Evolutionary conservation across 1,284 basidiomycete genomes (phyloP).

Genomic region (Fomitiporia mediterranea): DNA sequence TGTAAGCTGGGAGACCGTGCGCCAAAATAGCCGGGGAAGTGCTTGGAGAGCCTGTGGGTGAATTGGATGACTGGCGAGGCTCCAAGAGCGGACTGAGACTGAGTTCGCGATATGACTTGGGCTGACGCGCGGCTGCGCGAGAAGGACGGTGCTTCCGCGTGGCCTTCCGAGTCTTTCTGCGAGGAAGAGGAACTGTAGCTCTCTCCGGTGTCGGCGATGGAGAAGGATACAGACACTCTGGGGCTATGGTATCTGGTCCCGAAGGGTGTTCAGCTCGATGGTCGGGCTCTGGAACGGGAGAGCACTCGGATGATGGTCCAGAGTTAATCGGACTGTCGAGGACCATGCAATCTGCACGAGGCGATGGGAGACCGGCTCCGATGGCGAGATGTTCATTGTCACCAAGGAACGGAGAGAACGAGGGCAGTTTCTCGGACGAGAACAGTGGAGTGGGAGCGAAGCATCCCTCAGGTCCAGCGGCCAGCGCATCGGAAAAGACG

Average conservation of each 20-base stretch:
- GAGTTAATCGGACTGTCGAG: not conserved
- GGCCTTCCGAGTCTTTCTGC: not conserved
- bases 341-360: not conserved
- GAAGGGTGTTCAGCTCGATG: not conserved
- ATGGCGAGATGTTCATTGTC: not conserved
- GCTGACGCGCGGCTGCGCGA: not conserved
- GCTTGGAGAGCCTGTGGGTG: too few relatives aligned
- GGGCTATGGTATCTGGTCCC: not conserved
- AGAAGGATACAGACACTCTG: constrained; percentile 8
- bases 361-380: not conserved
- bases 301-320: not conserved
- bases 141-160: not conserved
- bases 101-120: not conserved
- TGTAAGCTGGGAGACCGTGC: not conserved
- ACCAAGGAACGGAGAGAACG: not conserved
- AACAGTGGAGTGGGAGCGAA: not conserved
- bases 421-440: not conserved
- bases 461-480: not conserved
- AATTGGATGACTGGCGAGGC: not conserved
- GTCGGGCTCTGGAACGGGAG: not conserved
- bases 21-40: not conserved
- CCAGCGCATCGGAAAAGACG: not conserved
- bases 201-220: constrained; percentile 7
- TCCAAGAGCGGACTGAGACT: not conserved
- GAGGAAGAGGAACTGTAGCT: not conserved